Percentiles rank a stretch among this genome's conserved stretches.
Evolutionary conservation across 441 rosid species (phyloP).

Genomic region (Cnidoscolus chayamansa): DNA sequence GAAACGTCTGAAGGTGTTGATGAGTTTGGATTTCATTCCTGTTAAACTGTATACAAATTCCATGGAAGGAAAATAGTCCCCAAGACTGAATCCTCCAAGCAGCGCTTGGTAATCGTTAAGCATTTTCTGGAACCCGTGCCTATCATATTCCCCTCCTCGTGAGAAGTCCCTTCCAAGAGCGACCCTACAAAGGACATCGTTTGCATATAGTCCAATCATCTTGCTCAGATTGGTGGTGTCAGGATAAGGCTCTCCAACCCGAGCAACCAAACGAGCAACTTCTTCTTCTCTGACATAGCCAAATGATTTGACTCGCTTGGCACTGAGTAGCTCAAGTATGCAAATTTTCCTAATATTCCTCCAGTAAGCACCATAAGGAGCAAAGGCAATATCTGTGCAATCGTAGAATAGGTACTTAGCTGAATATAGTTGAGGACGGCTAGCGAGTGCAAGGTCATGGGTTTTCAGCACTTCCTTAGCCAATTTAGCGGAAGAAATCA

Average conservation of each 20-base stretch:
- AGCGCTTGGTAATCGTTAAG: constrained; percentile 49
- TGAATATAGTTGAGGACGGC: constrained; percentile 40
- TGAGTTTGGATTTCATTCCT: constrained; percentile 44
- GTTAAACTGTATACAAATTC: constrained; percentile 49
- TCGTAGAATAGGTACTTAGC: constrained; percentile 43
- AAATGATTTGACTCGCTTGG: constrained; percentile 34
- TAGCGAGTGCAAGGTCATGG: constrained; percentile 43
- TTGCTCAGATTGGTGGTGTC: constrained; percentile 30
- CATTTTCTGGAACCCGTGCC: constrained; percentile 43
- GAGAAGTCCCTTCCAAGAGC: constrained; percentile 39
- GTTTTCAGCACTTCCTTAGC: constrained; percentile 49
- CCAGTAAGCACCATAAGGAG: constrained; percentile 61
- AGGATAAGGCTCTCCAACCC: constrained; percentile 19
- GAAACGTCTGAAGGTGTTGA: constrained; percentile 32
- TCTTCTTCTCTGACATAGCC: constrained; percentile 38
- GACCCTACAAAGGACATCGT: constrained; percentile 32
- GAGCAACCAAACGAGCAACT: constrained; percentile 15
- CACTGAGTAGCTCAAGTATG: constrained; percentile 38
- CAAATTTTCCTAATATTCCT: constrained; percentile 38
- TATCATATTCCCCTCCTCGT: constrained; percentile 44
- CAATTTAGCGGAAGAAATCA: constrained; percentile 42
- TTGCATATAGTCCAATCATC: constrained; percentile 23
- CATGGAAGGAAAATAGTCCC: constrained; percentile 57
- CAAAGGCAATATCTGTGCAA: constrained; percentile 42
- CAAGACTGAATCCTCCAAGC: constrained; percentile 49